A percentile compares a stretch with the other conserved stretches of the same genome.
Evolutionary conservation across 2,329 filamentous ascomycete species (phyloP).

Genomic region (Fusarium avenaceum): DNA sequence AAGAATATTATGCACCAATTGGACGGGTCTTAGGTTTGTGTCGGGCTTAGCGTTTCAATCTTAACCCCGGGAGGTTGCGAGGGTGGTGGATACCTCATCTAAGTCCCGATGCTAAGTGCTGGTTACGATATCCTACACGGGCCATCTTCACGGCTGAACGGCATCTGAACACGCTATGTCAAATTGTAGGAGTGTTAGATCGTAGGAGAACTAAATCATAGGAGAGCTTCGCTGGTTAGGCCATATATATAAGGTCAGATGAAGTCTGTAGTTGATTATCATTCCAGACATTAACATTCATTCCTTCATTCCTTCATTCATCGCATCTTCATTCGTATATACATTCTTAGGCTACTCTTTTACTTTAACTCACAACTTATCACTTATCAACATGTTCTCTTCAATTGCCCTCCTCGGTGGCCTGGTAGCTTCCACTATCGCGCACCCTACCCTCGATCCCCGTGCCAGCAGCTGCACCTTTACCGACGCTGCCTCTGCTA

Average conservation of each 20-base stretch:
- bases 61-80: constrained; percentile 16
- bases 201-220: neutral
- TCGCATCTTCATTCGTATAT: constrained; percentile 5
- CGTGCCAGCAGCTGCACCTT: constrained; percentile 64
- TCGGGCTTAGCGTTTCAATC: constrained; percentile 17
- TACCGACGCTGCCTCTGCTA: constrained; percentile 63
- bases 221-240: neutral
- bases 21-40: neutral
- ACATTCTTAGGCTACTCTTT: neutral
- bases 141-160: constrained; percentile 24
- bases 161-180: constrained; percentile 3
- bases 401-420: constrained; percentile 48
- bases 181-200: neutral
- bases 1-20: constrained; percentile 37
- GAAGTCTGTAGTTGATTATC: neutral
- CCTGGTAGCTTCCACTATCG: constrained; percentile 46
- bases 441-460: constrained; percentile 41
- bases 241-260: neutral
- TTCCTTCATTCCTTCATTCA: constrained; percentile 1
- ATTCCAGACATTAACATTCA: neutral
- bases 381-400: constrained; percentile 30
- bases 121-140: constrained; percentile 2
- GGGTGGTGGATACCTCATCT: constrained; percentile 6
- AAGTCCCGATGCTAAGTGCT: neutral
- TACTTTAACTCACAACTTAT: constrained; percentile 11